phyloP scores from a whole-genome alignment of 2,329 filamentous ascomycete species.

The Fusarium sp. region DNA sequence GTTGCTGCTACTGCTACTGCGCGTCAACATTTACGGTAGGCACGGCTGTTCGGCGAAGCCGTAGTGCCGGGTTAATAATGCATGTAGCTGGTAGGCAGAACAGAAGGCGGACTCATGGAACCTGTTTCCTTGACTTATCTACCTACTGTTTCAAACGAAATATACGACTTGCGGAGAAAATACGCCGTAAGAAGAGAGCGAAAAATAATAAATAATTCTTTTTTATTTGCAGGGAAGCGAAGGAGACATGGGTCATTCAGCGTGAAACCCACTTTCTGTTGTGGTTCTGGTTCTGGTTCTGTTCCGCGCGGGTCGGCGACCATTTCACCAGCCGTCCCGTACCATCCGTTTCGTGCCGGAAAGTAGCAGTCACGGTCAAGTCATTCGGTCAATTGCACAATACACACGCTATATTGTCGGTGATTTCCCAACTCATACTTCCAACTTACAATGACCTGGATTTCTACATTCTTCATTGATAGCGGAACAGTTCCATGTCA shows the following conservation, averaged over 20 bases:
- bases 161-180: background rate
- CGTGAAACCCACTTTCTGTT: background rate
- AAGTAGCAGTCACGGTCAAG: background rate
- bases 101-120: background rate
- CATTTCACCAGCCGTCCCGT: background rate
- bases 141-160: slow-evolving; percentile 3
- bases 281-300: background rate
- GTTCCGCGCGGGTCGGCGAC: background rate
- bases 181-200: background rate
- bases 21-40: slow-evolving; percentile 6
- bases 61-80: slow-evolving; percentile 24
- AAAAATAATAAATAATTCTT: background rate
- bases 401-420: background rate
- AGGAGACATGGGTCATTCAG: background rate
- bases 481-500: background rate
- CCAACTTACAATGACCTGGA: background rate
- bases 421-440: background rate
- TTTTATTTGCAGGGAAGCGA: background rate
- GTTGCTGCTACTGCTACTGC: background rate
- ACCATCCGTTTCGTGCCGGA: background rate
- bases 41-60: slow-evolving; percentile 25
- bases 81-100: slow-evolving; percentile 8
- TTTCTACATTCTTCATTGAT: background rate
- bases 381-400: background rate
- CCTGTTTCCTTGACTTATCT: background rate